Evolutionary conservation across 306 rosid genomes (phyloP), one percentile per base, ranked within the genome.

Genomic region (Quercus rubra): DNA sequence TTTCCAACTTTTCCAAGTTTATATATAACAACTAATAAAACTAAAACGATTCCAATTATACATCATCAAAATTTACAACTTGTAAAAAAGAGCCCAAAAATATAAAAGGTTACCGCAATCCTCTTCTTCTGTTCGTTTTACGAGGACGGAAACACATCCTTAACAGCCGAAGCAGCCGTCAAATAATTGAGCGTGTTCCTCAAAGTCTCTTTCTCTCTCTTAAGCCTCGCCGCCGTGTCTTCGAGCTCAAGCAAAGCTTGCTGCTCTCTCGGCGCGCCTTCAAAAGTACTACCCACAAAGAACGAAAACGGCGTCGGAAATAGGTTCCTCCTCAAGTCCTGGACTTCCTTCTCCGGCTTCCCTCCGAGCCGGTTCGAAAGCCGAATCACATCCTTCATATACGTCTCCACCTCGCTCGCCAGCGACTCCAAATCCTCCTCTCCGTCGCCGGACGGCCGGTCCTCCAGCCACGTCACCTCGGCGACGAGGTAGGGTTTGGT

Each of bases 231-330:
- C 9, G 89, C 94, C 17, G 99, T 91, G 75, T 96, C 98, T 85
- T 90, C 99, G 89, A 96, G 79, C 80, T 96, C 99, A 17, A 96
- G 96, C 79, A 96, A 77, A 9, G 99, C 98, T 57, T 96, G 99
- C 81, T 96, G 98, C 88, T 96, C 99, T 74, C 97, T 88, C 1
- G 99, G 99, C 7, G 99, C 99, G 0, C 99, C 99, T 71, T 96
- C 99, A 63, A 96, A 96, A 3, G 99, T 96, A 80, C 97, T 91
- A 4, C 99, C 99, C 6, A 96, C 98, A 54, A 96, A 96, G 84
- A 96, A 93, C 66, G 99, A 96, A 77, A 93, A 96, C 54, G 94
- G 96, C 81, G 99, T 96, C 30, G 99, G 99, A 12, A 96, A 96
- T 1, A 91, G 83, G 78, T 96, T 93, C 89, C 98, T 73, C 54